Base-by-base conservation (phyloP, 2,329 filamentous ascomycete genomes). In the Aspergillus intermedius region DNA sequence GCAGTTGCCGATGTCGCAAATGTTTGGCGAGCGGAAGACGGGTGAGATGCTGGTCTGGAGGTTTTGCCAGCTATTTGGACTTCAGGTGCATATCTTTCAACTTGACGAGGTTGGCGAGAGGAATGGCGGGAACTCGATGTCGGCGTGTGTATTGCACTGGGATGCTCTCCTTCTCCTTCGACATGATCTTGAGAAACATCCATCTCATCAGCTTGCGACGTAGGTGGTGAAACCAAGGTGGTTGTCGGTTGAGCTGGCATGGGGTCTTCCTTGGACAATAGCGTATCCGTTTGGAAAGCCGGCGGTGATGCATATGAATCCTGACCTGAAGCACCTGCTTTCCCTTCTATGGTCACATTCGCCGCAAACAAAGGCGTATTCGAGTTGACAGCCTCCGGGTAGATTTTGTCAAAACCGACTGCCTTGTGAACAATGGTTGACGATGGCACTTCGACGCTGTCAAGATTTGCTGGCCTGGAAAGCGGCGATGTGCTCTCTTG, bases 191-290 rank as follows among this genome's bases (percentile, higher is more conserved):
- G 61, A 15, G 58, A 50, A 23, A 64, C 60, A 44, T 71, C 70
- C 47, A 60, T 63, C 49, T 73, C 70, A 46, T 72, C 71, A 39
- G 63, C 67, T 48, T 72, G 62, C 19, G 71, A 74, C 21, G 69
- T 73, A 12, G 71, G 72, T 17, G 72, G 72, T 2, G 72, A 74
- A 10, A 74, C 71, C 41, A 74, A 59, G 12, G 68, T 67, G 37
- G 63, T 64, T 17, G 64, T 59, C 5, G 68, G 64, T 43, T 68
- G 62, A 40, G 56, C 53, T 40, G 60, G 57, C 21, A 61, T 41
- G 3, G 64, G 45, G 17, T 58, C 56, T 46, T 63, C 64, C 32
- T 62, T 62, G 5, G 60, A 45, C 21, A 64, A 63, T 19, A 65
- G 55, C 25, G 59, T 54, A 49, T 71, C 64, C 6, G 61, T 52